phyloP scores from a whole-genome alignment of 148 eudicot species.

The Dysphania ambrosioides region DNA sequence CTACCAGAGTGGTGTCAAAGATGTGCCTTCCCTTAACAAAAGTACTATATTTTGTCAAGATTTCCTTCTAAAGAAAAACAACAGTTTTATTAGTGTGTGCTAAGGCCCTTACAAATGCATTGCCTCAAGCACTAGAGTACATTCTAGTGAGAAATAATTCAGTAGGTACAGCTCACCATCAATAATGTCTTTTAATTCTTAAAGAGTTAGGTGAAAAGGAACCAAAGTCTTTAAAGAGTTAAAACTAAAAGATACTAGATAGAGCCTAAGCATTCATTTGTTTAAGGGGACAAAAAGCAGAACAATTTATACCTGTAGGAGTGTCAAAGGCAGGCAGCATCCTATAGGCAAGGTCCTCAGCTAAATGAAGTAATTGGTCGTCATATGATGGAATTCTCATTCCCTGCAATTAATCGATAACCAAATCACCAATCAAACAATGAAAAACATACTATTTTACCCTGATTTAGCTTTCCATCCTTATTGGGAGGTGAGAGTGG shows the following conservation, averaged over 20 bases:
- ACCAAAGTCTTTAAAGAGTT: too few species aligned
- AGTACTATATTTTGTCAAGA: background rate
- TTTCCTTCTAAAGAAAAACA: too few species aligned
- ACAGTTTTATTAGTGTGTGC: background rate
- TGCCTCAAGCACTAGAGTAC: background rate
- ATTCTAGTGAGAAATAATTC: background rate
- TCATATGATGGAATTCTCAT: slow-evolving; percentile 89
- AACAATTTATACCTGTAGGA: slow-evolving; percentile 71
- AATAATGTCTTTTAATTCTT: background rate
- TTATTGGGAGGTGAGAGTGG: background rate
- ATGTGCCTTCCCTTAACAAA: background rate
- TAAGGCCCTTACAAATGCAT: background rate
- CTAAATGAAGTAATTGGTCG: slow-evolving; percentile 74
- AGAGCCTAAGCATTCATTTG: slow-evolving; percentile 2
- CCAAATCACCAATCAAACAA: background rate
- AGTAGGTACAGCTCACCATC: background rate
- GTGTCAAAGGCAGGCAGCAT: slow-evolving; percentile 96
- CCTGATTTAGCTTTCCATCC: background rate
- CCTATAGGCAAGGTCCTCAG: slow-evolving; percentile 86
- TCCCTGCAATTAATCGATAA: slow-evolving; percentile 54
- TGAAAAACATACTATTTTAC: background rate
- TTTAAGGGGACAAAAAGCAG: background rate
- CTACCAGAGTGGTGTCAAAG: background rate
- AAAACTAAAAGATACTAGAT: background rate
- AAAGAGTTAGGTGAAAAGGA: background rate